Evolutionary conservation across 306 rosid species (phyloP), one percentile per base, ranked within the genome.

Genomic region (Delonix regia): DNA sequence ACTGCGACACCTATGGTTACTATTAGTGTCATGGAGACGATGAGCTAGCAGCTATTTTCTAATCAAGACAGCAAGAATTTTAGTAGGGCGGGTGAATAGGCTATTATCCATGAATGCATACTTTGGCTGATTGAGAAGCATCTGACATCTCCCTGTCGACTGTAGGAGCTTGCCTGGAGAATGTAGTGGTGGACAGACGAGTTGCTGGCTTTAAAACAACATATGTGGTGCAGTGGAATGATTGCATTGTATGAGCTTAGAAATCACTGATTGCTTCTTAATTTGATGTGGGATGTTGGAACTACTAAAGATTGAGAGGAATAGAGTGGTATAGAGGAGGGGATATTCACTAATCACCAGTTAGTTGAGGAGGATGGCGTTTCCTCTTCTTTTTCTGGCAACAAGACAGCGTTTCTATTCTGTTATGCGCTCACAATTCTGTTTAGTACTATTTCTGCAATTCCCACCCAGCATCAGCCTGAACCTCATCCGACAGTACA

Each of bases 91-190:
- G 11, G 41, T 36, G 41, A 36, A 36, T n/a, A 36, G 41, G 41
- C 41, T 36, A 36, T 36, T 8, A 1, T 30, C 33, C 33, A 30
- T 1, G 4, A 36, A 9, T 51, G 18, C 34, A 27, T 7, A 18
- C 8, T 57, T 53, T 57, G 11, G 36, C 30, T 24, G 64, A 57
- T 10, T 24, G 64, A 2, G 36, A 61, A 78, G 42, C 81, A 78
- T 74, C 69, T 79, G 83, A 74, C 83, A 51, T 27, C 18, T 3
- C 22, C 6, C 47, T 79, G 83, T 73, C 74, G 10, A n/a, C 19
- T 47, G 52, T 47, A 8, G 61, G 80, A 47, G 53, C 57, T 56
- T 83, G 81, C 70, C 65, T 62, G 71, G 47, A 41, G 18, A 34
- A 22, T 28, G 59, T 19, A 4, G n/a, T 45, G 55, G 18, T 3